Base-by-base conservation (phyloP, 2,329 filamentous ascomycete species). In the Talaromyces sp. region DNA sequence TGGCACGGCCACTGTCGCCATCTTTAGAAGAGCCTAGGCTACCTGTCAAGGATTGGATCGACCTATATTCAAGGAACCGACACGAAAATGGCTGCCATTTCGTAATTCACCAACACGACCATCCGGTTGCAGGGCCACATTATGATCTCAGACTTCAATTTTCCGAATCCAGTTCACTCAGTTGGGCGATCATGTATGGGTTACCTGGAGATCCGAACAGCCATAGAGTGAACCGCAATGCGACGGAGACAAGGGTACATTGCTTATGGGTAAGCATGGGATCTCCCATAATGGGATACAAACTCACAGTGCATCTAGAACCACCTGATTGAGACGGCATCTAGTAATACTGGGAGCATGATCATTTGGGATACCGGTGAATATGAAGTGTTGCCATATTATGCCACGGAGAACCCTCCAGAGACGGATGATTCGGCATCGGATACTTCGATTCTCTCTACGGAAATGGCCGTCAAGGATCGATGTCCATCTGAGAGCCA, bases 61-160 rank as follows among this genome's bases (percentile, higher is more conserved):
- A 76, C 3, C 72, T 86, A 2, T 86, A 86, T 70, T 70, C 71
- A n/a, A 73, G 78, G 11, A 85, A 84, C 68, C 73, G 79, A 59
- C 75, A 81, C 64, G 63, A 73, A 0, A 67, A 80, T 50, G 84
- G 84, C 9, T 74, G 75, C 25, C 86, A 89, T 73, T 91, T 91
- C 71, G 85, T 91, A 61, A 83, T 91, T 43, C 88, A 91, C 73
- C 89, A 92, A 72, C 89, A 92, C 72, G 88, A 90, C 71, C 89
- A 91, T 72, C 89, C 89, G 1, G 74, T 90, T 50, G 87, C 89
- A 10, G 88, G 89, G 27, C 82, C 83, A 1, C 87, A 89, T 72
- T 90, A 91, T 78, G 89, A 91, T 74, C 80, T 91, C 22, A 82
- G 89, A 2, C 79, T 91, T 19, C 89, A 91, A 73, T 89, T 91